Evolutionary conservation across 1,284 basidiomycete genomes (phyloP).

Genomic region (Rhodotorula sp.): DNA sequence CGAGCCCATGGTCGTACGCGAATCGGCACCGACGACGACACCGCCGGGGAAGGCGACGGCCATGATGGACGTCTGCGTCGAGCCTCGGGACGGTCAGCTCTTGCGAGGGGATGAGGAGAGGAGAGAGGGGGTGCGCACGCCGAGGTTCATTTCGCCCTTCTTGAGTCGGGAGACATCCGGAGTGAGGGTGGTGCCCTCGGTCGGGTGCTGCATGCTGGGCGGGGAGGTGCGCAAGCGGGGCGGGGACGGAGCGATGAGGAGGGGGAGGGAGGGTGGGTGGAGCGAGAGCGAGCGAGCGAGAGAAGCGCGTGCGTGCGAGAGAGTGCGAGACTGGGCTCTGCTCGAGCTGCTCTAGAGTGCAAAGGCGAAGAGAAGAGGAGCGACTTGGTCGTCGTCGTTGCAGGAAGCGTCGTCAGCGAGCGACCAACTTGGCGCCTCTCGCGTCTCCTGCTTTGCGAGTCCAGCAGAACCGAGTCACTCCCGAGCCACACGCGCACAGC

Average conservation of each 20-base stretch:
- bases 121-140: slow-evolving; percentile 61
- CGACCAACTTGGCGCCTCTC: not conserved
- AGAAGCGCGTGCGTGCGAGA: not conserved
- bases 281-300: not conserved
- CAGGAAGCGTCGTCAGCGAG: not conserved
- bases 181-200: not conserved
- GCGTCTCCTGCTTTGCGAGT: not conserved
- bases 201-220: not conserved
- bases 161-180: slow-evolving; percentile 66
- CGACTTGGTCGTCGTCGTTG: too few species aligned
- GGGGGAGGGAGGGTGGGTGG: not conserved
- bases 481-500: not conserved
- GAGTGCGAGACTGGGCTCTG: too few species aligned
- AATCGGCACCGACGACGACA: slow-evolving; percentile 95
- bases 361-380: not conserved
- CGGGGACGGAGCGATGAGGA: not conserved
- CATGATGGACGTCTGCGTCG: slow-evolving; percentile 85
- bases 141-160: slow-evolving; percentile 89
- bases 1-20: slow-evolving; percentile 91
- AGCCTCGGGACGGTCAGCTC: not conserved
- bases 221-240: not conserved
- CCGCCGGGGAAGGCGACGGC: slow-evolving; percentile 94
- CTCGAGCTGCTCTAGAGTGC: not conserved
- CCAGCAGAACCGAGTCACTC: not conserved
- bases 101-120: not conserved